A percentile compares a stretch with the other conserved stretches of the same genome.
Conservation (phyloP, 164 flowering plant genomes). For the Aristolochia contorta region DNA sequence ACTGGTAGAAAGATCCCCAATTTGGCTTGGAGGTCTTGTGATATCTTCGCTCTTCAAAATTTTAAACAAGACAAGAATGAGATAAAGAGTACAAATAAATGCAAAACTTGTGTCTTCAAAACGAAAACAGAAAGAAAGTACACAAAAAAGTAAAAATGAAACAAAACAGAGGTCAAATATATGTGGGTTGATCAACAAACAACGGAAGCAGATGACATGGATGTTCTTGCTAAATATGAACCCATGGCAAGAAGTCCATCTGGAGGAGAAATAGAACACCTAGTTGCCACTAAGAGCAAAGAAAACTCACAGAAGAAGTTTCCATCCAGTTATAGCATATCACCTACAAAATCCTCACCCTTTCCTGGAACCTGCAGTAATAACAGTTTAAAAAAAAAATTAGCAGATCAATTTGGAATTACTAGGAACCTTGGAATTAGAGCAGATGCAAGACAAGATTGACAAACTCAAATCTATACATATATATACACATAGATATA, state of each 20-base stretch:
- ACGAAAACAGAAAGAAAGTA: neutral
- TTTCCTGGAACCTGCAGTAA: too few relatives aligned
- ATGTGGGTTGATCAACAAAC: too few relatives aligned
- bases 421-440: too few relatives aligned
- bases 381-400: too few relatives aligned
- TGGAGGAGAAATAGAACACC: neutral
- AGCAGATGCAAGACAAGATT: too few relatives aligned
- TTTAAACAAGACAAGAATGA: neutral
- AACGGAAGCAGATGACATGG: neutral
- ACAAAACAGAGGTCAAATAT: neutral
- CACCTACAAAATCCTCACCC: too few relatives aligned
- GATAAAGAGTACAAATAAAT: neutral
- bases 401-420: too few relatives aligned
- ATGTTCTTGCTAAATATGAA: neutral
- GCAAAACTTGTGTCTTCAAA: neutral
- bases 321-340: conserved; percentile 1
- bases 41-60: neutral
- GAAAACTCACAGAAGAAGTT: conserved; percentile 5
- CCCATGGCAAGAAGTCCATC: too few relatives aligned
- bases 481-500: too few relatives aligned
- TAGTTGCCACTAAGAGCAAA: neutral
- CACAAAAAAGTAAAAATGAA: neutral
- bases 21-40: conserved; percentile 14
- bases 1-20: conserved; percentile 71
- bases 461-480: too few relatives aligned